Base-by-base conservation (phyloP, 2,329 filamentous ascomycete genomes). In the Hyphodiscus sp. region DNA sequence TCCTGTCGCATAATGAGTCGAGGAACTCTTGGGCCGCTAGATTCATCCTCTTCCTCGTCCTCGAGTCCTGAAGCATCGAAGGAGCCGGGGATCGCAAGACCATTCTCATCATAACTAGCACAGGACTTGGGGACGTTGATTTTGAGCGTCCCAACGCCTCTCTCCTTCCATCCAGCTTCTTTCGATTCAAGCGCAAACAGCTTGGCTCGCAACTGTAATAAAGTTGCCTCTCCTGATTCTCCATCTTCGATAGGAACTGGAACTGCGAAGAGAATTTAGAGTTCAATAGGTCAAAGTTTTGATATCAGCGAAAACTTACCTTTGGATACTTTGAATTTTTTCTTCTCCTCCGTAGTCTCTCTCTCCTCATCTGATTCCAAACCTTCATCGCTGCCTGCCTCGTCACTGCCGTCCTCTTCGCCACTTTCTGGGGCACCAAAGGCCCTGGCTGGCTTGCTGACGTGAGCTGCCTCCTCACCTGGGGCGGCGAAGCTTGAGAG, bases 1-100 rank as follows among this genome's bases (percentile, higher is more conserved):
- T 96, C 91, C 61, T 95, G 90, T 18, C 92, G 86, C 83, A 96
- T 91, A 57, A 97, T 80, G 60, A 97, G 80, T 43, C 92, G 86
- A 20, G 86, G 78, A 53, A 81, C 55, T 60, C 62, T 74, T 49
- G 74, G 70, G 18, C 62, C 63, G 43, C 55, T 59, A 41, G 61
- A 62, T 41, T 63, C 66, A 19, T 61, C 63, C 18, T 65, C 63
- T 19, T 65, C 61, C 11, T 68, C 68, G 1, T 74, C 72, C 18
- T 77, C 73, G 2, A 75, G 69, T 49, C 77, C 75, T 5, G 80
- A 82, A 18, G 75, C 74, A 61, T 83, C 79, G 52, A 84, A 83
- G 16, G 74, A 76, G 20, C 75, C 75, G 1, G 78, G 71, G 49
- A 80, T 70, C n/a, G 75, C 68, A 10, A 66, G 63, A 3, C 75